A percentile compares a stretch with the other conserved stretches of the same genome.
These are phyloP conservation scores for Baeospora myosura DNA, from an alignment of 1,284 basidiomycete genomes.

Conservation along the genomic window DNA sequence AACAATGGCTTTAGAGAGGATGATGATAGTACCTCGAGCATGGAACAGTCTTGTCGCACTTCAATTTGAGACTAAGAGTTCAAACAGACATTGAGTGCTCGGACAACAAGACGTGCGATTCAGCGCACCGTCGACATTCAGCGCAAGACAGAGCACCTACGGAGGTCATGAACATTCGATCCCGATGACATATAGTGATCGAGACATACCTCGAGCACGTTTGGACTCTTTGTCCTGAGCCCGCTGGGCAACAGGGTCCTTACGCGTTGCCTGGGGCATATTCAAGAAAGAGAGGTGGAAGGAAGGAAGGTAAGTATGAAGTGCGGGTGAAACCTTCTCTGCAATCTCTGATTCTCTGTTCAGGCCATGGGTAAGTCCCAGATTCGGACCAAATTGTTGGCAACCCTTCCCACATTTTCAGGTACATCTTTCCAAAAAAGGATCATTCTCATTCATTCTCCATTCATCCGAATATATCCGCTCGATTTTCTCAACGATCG, in stretches of 20 bases:
- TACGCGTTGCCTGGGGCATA: constrained; percentile 38
- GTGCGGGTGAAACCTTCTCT: background rate
- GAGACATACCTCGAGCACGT: constrained; percentile 43
- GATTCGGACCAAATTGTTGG: background rate
- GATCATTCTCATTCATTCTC: no score
- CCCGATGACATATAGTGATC: background rate
- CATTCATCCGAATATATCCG: no score
- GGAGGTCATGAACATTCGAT: constrained; percentile 1
- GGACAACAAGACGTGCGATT: background rate
- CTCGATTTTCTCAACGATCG: no score
- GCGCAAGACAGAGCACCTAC: constrained; percentile 61
- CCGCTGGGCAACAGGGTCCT: constrained; percentile 30
- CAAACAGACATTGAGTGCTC: background rate
- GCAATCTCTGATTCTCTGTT: background rate
- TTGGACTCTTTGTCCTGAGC: constrained; percentile 53
- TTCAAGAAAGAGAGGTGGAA: background rate
- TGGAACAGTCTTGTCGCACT: constrained; percentile 70
- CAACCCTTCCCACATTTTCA: no score
- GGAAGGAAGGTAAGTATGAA: no score
- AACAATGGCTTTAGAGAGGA: no score
- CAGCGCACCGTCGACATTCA: constrained; percentile 57
- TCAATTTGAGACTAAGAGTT: constrained; percentile 69
- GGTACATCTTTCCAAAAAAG: no score
- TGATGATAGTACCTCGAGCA: constrained; percentile 68
- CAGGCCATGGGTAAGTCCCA: background rate